A percentile compares a stretch with the other conserved stretches of the same genome.
phyloP scores from a whole-genome alignment of 2,329 filamentous ascomycete species.

The Neocatenulostroma microsporum region DNA sequence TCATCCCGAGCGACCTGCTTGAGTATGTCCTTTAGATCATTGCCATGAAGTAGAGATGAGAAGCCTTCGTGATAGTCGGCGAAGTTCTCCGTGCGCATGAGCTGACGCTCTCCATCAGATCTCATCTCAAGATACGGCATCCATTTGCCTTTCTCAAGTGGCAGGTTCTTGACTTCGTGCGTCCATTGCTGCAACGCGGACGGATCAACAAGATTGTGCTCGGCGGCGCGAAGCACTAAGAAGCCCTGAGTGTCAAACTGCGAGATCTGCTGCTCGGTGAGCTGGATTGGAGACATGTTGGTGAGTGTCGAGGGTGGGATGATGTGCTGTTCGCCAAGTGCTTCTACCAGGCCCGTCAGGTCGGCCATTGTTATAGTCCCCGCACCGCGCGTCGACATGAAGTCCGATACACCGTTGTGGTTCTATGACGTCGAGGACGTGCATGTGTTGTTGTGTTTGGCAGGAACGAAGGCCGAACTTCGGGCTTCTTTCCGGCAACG shows the following conservation, averaged over 20 bases:
- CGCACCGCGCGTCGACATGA: too few relatives aligned
- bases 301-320: too few relatives aligned
- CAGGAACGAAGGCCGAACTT: background rate
- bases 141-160: conserved; percentile 19
- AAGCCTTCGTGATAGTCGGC: conserved; percentile 26
- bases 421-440: too few relatives aligned
- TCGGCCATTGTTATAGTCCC: too few relatives aligned
- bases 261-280: conserved; percentile 16
- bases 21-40: conserved; percentile 25
- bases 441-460: too few relatives aligned
- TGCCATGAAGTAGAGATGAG: conserved; percentile 31
- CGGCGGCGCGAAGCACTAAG: conserved; percentile 15
- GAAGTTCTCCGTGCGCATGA: conserved; percentile 24
- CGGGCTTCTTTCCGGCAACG: background rate
- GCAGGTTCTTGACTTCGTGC: conserved; percentile 16
- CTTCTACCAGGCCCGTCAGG: too few relatives aligned
- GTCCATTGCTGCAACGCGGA: conserved; percentile 17
- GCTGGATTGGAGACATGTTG: conserved; percentile 15
- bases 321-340: too few relatives aligned
- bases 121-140: conserved; percentile 25
- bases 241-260: conserved; percentile 19
- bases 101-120: conserved; percentile 15
- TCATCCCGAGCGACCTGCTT: conserved; percentile 30
- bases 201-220: conserved; percentile 18
- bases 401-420: too few relatives aligned